Base-by-base conservation (phyloP, 176 grass and related monocot genomes). In the Miscanthus lutarioriparius region DNA sequence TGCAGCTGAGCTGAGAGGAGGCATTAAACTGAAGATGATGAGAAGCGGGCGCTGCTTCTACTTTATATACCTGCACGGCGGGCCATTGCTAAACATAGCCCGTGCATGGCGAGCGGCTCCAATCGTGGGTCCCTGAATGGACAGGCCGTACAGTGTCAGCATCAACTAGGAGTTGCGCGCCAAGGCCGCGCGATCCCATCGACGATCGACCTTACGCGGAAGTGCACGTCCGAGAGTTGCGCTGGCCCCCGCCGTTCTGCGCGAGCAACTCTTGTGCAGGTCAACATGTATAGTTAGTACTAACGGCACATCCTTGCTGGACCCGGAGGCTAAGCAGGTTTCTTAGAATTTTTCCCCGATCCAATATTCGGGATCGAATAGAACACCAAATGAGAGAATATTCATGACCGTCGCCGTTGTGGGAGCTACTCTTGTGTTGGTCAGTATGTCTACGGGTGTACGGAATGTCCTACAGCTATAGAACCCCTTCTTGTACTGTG, bases 31-130 rank as follows among this genome's bases (percentile, higher is more conserved):
- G 49, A 86, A 30, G 19, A 35, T 59, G 36, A 39, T 7, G 59
- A 75, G 19, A 49, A 64, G 64, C 25, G 67, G 48, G 59, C 7
- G 67, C 39, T 10, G 70, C 41, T 28, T 22, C 70, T 41, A 40
- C 23, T 22, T 71, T 81, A 76, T 89, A 81, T 85, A 81, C 36
- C 39, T 64, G 70, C 28, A 25, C 39, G 7, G 72, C 40, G 41
- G 30, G 15, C 37, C 77, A 17, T 12, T 23, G 23, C 85, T 88
- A 85, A 91, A 84, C 76, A 84, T 87, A 83, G 85, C 63, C 75
- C 28, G n/a, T 41, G 77, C 47, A 49, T 49, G 47, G 45, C 72
- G 80, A 69, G 68, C 14, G 37, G 76, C 14, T 44, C 38, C 38
- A 3, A 64, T 64, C 9, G 38, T 8, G 2, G 39, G 25, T 33